Evolutionary conservation across 164 flowering plant genomes (phyloP), one percentile per base, ranked within the genome.

Genomic region (Santalum album): DNA sequence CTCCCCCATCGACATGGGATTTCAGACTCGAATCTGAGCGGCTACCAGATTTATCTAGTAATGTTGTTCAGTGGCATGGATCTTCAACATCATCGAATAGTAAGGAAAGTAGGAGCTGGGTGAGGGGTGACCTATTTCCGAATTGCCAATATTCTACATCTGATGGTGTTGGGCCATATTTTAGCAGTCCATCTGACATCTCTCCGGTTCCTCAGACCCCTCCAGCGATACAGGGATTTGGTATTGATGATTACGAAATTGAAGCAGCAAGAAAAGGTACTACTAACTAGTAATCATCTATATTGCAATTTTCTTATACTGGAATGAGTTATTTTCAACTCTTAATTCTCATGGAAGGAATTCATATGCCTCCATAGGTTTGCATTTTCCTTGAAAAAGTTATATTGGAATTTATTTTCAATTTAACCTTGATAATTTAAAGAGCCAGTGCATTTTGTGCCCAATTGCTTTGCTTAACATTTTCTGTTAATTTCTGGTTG

Each of bases 1-100:
- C 97, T 23, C 94, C 94, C 6, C 74, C 83, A 54, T 67, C 90
- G 24, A 77, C 91, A 68, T 81, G 88, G 92, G 95, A 90, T 57
- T 69, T 73, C 38, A 64, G 58, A 25, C 74, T 76, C 54, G 92
- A 81, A 54, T 57, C 76, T 50, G 92, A 84, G 65, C 75, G 75
- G 20, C 22, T 76, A 21, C 75, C 76, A 14, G 61, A 70, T 79
- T 81, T 76, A 47, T 71, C 78, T 20, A 69, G 67, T 52, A 79
- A 78, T 58, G 76, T 66, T 25, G 42, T 49, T 66, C 85, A 73
- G 11, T 65, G 74, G 20, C 77, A 63, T 72, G 86, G 75, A 6
- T 83, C 95, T 46, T 82, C 94, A 20, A 66, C 79, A 54, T 90
- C 97, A 19, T 75, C 87, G 48, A 76, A 79, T 58, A 78, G 91